Percentiles rank a stretch among this genome's conserved stretches.
Evolutionary conservation across 2,329 filamentous ascomycete genomes (phyloP).

Genomic region (Metarhizium robertsii): DNA sequence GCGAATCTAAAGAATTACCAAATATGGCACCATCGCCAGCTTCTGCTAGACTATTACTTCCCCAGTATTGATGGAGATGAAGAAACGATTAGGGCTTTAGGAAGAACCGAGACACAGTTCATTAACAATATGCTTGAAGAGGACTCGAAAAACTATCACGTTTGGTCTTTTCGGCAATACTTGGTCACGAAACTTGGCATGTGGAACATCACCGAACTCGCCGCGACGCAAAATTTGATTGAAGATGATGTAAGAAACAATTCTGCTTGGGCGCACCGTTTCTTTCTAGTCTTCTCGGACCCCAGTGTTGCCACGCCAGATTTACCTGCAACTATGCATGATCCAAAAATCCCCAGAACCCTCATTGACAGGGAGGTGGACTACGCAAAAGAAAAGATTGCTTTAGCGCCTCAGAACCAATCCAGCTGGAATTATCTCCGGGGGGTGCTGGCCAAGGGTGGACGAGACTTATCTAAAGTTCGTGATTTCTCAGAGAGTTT

Average conservation of each 20-base stretch:
- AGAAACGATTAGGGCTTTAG: constrained; percentile 47
- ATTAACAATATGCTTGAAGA: constrained; percentile 69
- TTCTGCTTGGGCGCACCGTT: constrained; percentile 94
- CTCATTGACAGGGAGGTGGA: constrained; percentile 66
- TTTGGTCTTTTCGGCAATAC: constrained; percentile 89
- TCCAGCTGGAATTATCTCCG: constrained; percentile 89
- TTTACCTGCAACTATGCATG: constrained; percentile 40
- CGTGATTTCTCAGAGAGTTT: constrained; percentile 43
- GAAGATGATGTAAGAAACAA: constrained; percentile 85
- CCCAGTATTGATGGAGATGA: constrained; percentile 50
- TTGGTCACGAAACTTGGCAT: constrained; percentile 55
- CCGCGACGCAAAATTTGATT: constrained; percentile 63
- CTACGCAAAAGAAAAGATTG: constrained; percentile 65
- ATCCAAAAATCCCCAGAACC: constrained; percentile 48
- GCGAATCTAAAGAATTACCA: constrained; percentile 95
- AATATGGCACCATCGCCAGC: constrained; percentile 75
- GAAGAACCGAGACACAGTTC: constrained; percentile 62
- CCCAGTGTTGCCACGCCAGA: constrained; percentile 38
- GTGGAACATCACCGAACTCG: constrained; percentile 63
- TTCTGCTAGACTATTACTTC: constrained; percentile 51
- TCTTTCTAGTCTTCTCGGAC: constrained; percentile 77
- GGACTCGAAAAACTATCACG: constrained; percentile 96
- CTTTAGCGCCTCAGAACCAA: constrained; percentile 82
- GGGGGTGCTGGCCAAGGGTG: constrained; percentile 63
- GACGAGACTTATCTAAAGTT: constrained; percentile 34